phyloP scores from a whole-genome alignment of 805 yeast genomes.

The Wickerhamiella alocasiicola region DNA sequence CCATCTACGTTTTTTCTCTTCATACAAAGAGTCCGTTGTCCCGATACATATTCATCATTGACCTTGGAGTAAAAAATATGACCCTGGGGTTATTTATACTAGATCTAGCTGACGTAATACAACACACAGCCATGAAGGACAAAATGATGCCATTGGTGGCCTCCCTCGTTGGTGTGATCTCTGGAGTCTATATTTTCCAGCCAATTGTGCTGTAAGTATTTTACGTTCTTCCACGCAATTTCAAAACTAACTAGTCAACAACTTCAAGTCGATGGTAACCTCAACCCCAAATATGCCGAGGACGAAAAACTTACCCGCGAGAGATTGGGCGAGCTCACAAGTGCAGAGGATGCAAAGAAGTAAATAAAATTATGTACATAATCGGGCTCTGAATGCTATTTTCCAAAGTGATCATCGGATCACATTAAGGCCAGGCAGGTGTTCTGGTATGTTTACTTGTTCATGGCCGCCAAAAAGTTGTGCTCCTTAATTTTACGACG shows the following conservation, averaged over 20 bases:
- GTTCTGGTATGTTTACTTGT: conserved; percentile 26
- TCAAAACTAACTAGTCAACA: conserved; percentile 18
- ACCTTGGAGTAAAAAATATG: neutral
- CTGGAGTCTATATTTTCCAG: conserved; percentile 23
- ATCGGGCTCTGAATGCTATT: too few relatives aligned
- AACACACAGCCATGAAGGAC: conserved; percentile 11
- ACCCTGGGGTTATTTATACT: neutral
- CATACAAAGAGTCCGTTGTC: conserved; percentile 3
- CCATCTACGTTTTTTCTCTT: conserved; percentile 10
- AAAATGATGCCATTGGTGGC: conserved; percentile 18
- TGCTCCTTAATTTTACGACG: conserved; percentile 59
- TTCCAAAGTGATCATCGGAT: too few relatives aligned
- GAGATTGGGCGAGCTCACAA: conserved; percentile 15
- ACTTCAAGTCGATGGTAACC: conserved; percentile 21
- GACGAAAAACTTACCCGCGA: conserved; percentile 15
- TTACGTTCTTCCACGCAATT: neutral
- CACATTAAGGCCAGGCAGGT: too few relatives aligned
- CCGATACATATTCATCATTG: conserved; percentile 4
- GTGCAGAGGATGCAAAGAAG: neutral
- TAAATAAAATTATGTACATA: too few relatives aligned
- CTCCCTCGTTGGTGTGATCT: conserved; percentile 18
- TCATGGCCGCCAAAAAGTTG: conserved; percentile 54
- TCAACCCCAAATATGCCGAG: conserved; percentile 20
- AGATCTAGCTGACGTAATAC: neutral
- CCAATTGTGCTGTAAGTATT: conserved; percentile 23